phyloP scores from a whole-genome alignment of 345 rosid species.

The Eucalyptus cloeziana region DNA sequence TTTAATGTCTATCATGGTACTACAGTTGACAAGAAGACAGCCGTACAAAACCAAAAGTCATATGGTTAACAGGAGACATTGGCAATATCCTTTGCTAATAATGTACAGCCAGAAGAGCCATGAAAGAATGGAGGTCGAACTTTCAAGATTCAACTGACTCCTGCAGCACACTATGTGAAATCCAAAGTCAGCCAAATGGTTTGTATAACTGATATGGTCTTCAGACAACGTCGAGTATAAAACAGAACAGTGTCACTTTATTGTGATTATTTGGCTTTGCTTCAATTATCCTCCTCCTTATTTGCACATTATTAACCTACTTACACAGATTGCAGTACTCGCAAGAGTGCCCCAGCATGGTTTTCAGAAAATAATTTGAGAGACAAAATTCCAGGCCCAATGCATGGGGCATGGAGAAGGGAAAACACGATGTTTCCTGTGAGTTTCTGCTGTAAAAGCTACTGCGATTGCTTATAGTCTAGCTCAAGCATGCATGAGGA shows the following conservation, averaged over 20 bases:
- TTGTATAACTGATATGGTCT: not conserved
- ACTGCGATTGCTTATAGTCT: constrained; percentile 5
- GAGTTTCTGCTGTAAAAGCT: not conserved
- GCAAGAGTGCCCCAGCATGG: not conserved
- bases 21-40: not conserved
- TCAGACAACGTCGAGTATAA: not conserved
- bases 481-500: constrained; percentile 47
- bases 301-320: not conserved
- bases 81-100: not conserved
- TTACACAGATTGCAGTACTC: not conserved
- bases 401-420: not conserved
- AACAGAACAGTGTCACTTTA: not conserved
- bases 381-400: not conserved
- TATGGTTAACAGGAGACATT: not conserved
- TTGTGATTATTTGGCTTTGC: not conserved
- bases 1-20: not conserved
- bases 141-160: not conserved
- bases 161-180: not conserved
- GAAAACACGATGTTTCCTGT: not conserved
- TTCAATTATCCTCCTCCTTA: not conserved
- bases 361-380: not conserved
- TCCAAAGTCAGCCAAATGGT: not conserved
- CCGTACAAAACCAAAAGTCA: not conserved
- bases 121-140: not conserved
- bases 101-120: not conserved